phyloP scores from a whole-genome alignment of 1,139 yeast species.

The Martiniozyma asiatica region DNA sequence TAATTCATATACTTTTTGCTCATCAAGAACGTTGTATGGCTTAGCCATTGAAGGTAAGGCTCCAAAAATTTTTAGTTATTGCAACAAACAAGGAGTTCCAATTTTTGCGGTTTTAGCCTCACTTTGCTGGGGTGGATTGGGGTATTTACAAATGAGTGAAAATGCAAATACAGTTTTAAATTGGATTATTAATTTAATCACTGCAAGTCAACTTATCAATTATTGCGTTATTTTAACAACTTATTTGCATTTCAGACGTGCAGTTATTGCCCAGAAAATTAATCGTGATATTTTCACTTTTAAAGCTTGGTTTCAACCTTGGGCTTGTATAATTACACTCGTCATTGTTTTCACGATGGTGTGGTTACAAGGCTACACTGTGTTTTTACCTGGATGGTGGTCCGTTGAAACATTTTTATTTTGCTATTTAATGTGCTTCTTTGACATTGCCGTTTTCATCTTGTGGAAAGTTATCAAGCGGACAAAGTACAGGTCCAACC shows the following conservation, averaged over 20 bases:
- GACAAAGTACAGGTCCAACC: conserved; percentile 32
- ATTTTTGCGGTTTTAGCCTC: conserved; percentile 23
- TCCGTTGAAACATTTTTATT: conserved; percentile 46
- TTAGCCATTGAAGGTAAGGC: conserved; percentile 46
- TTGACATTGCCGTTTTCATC: conserved; percentile 45
- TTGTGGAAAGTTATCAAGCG: conserved; percentile 43
- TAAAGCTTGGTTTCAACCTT: conserved; percentile 47
- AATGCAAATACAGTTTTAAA: conserved; percentile 55
- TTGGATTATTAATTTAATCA: conserved; percentile 67
- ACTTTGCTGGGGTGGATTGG: conserved; percentile 29
- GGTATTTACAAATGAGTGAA: conserved; percentile 46
- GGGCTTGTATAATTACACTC: conserved; percentile 30
- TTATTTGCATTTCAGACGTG: conserved; percentile 52
- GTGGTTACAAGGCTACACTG: conserved; percentile 53
- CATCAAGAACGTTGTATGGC: conserved; percentile 46
- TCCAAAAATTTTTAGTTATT: conserved; percentile 33
- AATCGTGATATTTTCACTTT: conserved; percentile 44
- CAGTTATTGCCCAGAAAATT: conserved; percentile 46
- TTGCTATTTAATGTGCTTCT: conserved; percentile 55
- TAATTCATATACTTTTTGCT: conserved; percentile 58
- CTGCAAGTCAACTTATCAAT: conserved; percentile 70
- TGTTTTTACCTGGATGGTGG: conserved; percentile 75
- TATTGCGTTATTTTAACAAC: conserved; percentile 53
- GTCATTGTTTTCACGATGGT: conserved; percentile 46
- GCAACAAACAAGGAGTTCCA: conserved; percentile 37